Evolutionary conservation across 306 rosid species (phyloP).

Genomic region (Myrica gale): DNA sequence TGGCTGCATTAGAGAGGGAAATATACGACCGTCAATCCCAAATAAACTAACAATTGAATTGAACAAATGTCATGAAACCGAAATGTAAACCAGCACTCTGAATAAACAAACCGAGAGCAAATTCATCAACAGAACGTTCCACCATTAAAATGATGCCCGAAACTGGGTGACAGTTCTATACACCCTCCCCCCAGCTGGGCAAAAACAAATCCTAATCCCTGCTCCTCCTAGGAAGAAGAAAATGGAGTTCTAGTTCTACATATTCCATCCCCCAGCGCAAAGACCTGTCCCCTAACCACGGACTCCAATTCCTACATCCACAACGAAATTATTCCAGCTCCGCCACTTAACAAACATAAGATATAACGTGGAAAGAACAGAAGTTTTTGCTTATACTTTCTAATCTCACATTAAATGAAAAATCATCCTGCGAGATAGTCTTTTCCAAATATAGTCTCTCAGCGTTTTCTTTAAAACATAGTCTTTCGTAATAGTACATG

Average conservation of each 20-base stretch:
- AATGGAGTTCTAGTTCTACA: too few relatives aligned
- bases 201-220: too few relatives aligned
- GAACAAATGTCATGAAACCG: not conserved
- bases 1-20: slow-evolving; percentile 66
- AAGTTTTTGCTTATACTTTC: not conserved
- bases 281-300: too few relatives aligned
- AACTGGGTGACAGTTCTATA: too few relatives aligned
- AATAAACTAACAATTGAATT: not conserved
- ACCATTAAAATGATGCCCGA: slow-evolving; percentile 2
- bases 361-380: not conserved
- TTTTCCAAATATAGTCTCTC: too few relatives aligned
- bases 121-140: not conserved
- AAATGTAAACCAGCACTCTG: not conserved
- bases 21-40: slow-evolving; percentile 28
- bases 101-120: slow-evolving; percentile 7
- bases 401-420: slow-evolving; percentile 3
- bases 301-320: too few relatives aligned
- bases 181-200: too few relatives aligned
- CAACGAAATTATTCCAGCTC: too few relatives aligned
- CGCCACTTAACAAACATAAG: not conserved
- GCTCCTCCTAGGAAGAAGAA: too few relatives aligned
- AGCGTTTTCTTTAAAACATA: too few relatives aligned
- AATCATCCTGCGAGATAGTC: not conserved
- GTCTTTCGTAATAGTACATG: not conserved
- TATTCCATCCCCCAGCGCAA: too few relatives aligned